Conservation (phyloP, 805 yeast genomes). For the Phaffomyces thermotolerans region DNA sequence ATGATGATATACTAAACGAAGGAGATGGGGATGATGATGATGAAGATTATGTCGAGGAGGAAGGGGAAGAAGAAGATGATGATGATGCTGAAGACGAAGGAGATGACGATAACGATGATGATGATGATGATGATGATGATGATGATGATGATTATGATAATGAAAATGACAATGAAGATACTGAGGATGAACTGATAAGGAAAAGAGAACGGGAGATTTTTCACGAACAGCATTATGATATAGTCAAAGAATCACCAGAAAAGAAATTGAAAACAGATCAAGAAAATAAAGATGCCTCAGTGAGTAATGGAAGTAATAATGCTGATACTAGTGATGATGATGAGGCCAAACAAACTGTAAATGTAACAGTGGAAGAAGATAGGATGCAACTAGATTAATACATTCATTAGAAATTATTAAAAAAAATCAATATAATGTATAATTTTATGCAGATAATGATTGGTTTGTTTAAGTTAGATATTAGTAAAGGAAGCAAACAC, state of each 20-base stretch:
- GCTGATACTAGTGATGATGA: conserved; percentile 23
- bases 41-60: conserved; percentile 3
- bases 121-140: background rate
- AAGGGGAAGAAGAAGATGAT: background rate
- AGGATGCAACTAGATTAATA: conserved; percentile 18
- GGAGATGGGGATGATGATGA: background rate
- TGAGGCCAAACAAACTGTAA: conserved; percentile 15
- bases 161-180: conserved; percentile 1
- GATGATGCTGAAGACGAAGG: background rate
- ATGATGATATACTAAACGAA: background rate
- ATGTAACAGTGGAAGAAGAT: conserved; percentile 18
- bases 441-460: too few relatives aligned
- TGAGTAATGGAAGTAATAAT: background rate
- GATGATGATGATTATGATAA: background rate
- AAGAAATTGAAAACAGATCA: conserved; percentile 13
- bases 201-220: conserved; percentile 7
- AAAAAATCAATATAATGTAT: too few relatives aligned
- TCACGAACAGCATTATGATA: background rate
- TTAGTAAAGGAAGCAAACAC: too few relatives aligned
- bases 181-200: conserved; percentile 4
- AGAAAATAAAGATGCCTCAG: background rate
- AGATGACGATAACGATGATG: background rate
- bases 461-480: too few relatives aligned
- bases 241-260: conserved; percentile 13
- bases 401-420: too few relatives aligned